Evolutionary conservation across 805 yeast genomes (phyloP).

Genomic region (Starmera caribaea): DNA sequence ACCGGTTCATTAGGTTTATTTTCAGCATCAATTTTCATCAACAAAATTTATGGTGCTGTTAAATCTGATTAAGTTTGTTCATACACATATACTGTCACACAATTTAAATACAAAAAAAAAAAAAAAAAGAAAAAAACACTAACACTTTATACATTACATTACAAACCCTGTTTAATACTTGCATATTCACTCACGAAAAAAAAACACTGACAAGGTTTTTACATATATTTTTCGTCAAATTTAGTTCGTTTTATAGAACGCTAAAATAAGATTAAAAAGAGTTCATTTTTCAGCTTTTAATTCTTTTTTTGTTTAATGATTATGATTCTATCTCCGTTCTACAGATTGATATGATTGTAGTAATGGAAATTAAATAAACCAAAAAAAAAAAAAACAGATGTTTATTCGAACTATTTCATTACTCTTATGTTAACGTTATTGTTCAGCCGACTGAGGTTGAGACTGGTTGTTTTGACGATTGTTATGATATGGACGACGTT

Average conservation of each 20-base stretch:
- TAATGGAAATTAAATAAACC: too few species aligned
- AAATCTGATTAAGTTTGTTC: constrained; percentile 37
- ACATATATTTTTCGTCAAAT: too few species aligned
- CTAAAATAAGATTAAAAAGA: too few species aligned
- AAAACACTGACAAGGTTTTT: too few species aligned
- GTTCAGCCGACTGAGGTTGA: constrained; percentile 7
- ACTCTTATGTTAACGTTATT: constrained; percentile 14
- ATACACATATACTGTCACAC: background rate
- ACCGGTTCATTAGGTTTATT: constrained; percentile 70
- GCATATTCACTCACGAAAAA: background rate
- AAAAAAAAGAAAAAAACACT: background rate
- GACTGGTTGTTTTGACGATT: constrained; percentile 5
- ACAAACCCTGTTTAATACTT: background rate
- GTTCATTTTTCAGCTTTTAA: too few species aligned
- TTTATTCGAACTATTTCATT: background rate
- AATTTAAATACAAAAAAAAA: constrained; percentile 5
- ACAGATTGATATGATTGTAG: too few species aligned
- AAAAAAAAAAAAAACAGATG: background rate
- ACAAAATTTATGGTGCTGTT: constrained; percentile 47
- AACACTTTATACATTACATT: background rate
- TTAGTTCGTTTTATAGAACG: too few species aligned
- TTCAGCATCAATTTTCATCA: constrained; percentile 57
- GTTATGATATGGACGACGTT: constrained; percentile 6
- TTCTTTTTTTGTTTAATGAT: too few species aligned
- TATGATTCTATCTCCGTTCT: too few species aligned